Percentiles rank a stretch among this genome's conserved stretches.
Conservation (phyloP, 202 grass and related monocot genomes). For the Bolboschoenoplectus hybrid region DNA sequence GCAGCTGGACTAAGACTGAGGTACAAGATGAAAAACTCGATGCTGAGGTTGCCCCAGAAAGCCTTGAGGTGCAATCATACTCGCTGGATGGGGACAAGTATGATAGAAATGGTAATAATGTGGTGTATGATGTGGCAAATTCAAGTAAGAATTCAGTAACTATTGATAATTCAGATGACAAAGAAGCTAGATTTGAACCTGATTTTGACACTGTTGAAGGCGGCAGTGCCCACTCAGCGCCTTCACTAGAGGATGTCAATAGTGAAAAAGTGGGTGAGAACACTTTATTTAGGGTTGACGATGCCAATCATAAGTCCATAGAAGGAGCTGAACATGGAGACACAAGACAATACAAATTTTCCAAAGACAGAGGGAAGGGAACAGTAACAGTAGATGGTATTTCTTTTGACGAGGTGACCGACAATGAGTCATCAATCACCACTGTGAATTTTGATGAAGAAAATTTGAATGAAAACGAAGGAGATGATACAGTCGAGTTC, state of each 20-base stretch:
- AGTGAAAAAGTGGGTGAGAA: constrained; percentile 15
- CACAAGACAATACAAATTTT: constrained; percentile 33
- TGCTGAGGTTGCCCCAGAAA: not conserved
- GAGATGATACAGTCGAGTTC: constrained; percentile 51
- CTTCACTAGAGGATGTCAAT: constrained; percentile 13
- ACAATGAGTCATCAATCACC: constrained; percentile 47
- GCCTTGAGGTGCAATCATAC: constrained; percentile 6
- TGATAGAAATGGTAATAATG: not conserved
- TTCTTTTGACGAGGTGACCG: constrained; percentile 42
- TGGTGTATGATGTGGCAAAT: not conserved
- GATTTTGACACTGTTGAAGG: constrained; percentile 25
- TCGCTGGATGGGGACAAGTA: not conserved
- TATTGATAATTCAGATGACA: not conserved
- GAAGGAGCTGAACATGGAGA: constrained; percentile 34
- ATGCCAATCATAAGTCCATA: constrained; percentile 26
- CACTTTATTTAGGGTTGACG: not conserved
- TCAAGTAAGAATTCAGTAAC: not conserved
- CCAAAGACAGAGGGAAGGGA: constrained; percentile 30
- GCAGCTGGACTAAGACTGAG: not conserved
- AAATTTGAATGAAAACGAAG: constrained; percentile 39
- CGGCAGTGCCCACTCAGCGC: constrained; percentile 26
- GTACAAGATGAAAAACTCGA: constrained; percentile 8
- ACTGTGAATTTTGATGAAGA: constrained; percentile 59
- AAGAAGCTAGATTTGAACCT: constrained; percentile 5
- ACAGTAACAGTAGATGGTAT: constrained; percentile 21